Conservation (phyloP, 2,329 filamentous ascomycete genomes). For the Hypoxylon sp. region DNA sequence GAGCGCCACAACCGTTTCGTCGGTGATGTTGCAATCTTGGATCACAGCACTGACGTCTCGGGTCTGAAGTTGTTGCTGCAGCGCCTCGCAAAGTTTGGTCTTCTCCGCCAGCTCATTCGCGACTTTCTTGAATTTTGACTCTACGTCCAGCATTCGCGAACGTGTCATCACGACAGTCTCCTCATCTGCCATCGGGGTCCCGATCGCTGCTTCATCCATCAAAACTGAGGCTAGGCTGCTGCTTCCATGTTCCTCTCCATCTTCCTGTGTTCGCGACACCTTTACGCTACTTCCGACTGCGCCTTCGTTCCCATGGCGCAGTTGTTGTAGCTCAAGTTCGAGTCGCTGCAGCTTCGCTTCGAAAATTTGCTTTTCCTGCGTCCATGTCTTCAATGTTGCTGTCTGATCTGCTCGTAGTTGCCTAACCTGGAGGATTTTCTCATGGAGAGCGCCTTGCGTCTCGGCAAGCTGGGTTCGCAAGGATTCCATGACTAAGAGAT, state of each 20-base stretch:
- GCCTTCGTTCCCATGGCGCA: conserved; percentile 15
- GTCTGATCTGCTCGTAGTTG: conserved; percentile 42
- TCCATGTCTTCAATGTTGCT: conserved; percentile 37
- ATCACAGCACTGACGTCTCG: conserved; percentile 7
- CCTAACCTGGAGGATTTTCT: conserved; percentile 47
- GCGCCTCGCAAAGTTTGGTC: conserved; percentile 39
- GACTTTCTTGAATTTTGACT: conserved; percentile 38
- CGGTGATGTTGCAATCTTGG: conserved; percentile 31
- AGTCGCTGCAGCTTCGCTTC: conserved; percentile 40
- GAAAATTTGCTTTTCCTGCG: conserved; percentile 36
- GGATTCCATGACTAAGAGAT: conserved; percentile 45
- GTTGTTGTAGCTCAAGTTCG: conserved; percentile 41
- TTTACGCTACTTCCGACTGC: neutral
- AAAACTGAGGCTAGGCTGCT: conserved; percentile 1
- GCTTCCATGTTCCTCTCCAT: neutral
- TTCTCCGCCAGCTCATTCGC: conserved; percentile 41
- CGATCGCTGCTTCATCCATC: neutral
- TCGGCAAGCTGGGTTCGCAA: conserved; percentile 50
- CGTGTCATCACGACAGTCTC: conserved; percentile 43
- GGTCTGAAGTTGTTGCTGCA: conserved; percentile 38
- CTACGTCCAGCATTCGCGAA: conserved; percentile 39
- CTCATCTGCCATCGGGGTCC: conserved; percentile 1
- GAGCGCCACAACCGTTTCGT: conserved; percentile 39
- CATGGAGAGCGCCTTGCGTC: conserved; percentile 48
- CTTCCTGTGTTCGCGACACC: neutral